Evolutionary conservation across 768 basidiomycete genomes (phyloP).

Genomic region (Tricholomella constricta): DNA sequence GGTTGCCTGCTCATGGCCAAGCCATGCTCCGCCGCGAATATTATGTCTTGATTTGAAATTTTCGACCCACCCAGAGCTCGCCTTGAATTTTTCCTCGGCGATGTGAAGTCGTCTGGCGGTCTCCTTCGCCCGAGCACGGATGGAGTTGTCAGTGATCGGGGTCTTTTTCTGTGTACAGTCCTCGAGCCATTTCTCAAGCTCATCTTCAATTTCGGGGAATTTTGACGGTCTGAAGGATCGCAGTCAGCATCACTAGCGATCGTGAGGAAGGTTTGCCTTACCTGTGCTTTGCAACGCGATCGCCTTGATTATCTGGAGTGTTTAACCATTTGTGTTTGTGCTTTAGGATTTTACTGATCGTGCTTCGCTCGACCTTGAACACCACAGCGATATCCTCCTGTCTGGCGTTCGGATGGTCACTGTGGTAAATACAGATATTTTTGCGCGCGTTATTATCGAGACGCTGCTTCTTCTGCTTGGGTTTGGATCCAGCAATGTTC

Average conservation of each 20-base stretch:
- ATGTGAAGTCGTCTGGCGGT: conserved; percentile 60
- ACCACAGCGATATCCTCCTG: conserved; percentile 83
- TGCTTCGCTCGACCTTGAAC: conserved; percentile 86
- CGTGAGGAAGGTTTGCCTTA: conserved; percentile 27
- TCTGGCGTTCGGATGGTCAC: conserved; percentile 63
- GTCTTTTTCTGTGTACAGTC: conserved; percentile 47
- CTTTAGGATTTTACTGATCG: conserved; percentile 92
- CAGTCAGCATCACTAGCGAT: conserved; percentile 13
- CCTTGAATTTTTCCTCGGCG: conserved; percentile 79
- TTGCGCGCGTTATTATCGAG: conserved; percentile 76
- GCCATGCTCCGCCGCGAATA: conserved; percentile 68
- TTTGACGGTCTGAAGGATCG: conserved; percentile 62
- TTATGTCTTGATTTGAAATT: conserved; percentile 86
- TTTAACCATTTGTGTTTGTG: conserved; percentile 82
- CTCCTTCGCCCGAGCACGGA: conserved; percentile 67
- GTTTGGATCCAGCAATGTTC: background rate
- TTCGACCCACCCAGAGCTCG: conserved; percentile 90
- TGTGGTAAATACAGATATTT: conserved; percentile 69
- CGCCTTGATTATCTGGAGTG: conserved; percentile 57
- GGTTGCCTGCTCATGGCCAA: conserved; percentile 31
- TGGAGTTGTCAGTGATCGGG: conserved; percentile 64
- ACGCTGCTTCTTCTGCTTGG: conserved; percentile 68
- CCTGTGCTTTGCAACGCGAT: conserved; percentile 72
- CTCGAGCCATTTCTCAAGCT: conserved; percentile 61
- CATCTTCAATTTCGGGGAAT: conserved; percentile 75